Evolutionary conservation across 2,329 filamentous ascomycete genomes (phyloP).

Genomic region (Penicillium griseofulvum): DNA sequence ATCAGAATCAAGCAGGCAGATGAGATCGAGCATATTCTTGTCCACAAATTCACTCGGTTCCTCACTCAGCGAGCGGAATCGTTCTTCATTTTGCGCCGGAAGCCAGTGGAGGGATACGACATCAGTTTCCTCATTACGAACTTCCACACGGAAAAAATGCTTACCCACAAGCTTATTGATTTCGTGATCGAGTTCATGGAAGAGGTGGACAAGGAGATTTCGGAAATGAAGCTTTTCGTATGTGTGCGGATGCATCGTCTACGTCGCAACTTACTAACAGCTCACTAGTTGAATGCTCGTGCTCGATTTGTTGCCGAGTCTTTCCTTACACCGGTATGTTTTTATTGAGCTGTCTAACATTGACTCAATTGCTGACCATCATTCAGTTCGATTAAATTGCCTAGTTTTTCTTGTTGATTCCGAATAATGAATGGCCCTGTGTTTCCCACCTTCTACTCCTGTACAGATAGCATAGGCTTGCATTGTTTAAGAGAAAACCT

Average conservation of each 20-base stretch:
- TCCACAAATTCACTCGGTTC: constrained; percentile 98
- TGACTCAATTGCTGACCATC: constrained; percentile 7
- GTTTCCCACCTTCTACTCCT: constrained; percentile 16
- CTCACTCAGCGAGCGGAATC: constrained; percentile 93
- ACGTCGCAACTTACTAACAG: background rate
- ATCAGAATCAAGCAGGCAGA: constrained; percentile 99
- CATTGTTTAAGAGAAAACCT: constrained; percentile 16
- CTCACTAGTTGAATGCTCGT: constrained; percentile 80
- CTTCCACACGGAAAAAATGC: constrained; percentile 96
- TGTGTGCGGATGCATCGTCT: constrained; percentile 32
- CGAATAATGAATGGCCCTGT: constrained; percentile 22
- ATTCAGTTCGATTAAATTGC: constrained; percentile 31
- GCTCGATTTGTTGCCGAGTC: constrained; percentile 98
- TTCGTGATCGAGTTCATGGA: constrained; percentile 99
- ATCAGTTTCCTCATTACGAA: constrained; percentile 99
- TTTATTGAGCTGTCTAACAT: background rate
- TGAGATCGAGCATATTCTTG: constrained; percentile 84
- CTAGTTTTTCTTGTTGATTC: constrained; percentile 19
- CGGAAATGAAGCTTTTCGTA: constrained; percentile 99
- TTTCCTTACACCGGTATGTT: constrained; percentile 83
- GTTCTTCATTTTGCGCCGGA: constrained; percentile 93
- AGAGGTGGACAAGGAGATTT: constrained; percentile 99
- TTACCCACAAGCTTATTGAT: constrained; percentile 98
- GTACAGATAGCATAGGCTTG: constrained; percentile 27
- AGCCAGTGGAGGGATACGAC: constrained; percentile 96